Evolutionary conservation across 2,329 filamentous ascomycete genomes (phyloP), one percentile per base, ranked within the genome.

Genomic region (Aspergillus oerlinghausenensis): DNA sequence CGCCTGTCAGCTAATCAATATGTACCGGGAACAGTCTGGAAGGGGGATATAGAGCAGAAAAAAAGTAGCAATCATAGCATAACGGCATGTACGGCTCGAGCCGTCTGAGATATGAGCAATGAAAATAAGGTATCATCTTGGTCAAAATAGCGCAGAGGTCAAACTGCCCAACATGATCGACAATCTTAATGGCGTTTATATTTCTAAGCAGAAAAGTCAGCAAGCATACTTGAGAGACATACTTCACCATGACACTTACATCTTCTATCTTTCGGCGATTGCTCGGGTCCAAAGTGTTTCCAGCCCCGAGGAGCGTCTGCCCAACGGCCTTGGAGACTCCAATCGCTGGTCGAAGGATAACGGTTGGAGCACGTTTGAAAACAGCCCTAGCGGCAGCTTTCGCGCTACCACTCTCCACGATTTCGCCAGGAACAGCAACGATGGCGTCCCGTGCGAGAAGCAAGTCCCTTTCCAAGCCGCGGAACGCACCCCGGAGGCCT

Each of bases 381-480:
- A 99, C 86, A 1, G 88, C 92, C 67, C 80, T 86, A 14, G 91
- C 90, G 1, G 89, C 91, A 1, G 90, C 91, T 45, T 86, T 84
- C 0, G 93, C 92, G 57, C 85, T 92, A 23, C 86, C 84, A 66
- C 89, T 92, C 67, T 97, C 92, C 80, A 96, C 88, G 0, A 96
- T 84, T 70, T 97, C 93, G 0, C 88, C 90, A 0, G 94, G 93
- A 26, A 99, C 90, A 1, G 93, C 94, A 65, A 99, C 93, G 56
- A 99, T 91, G 9, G 93, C 94, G 74, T 99, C 92, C 55, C 88
- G 82, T 0, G 94, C 90, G 48, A 92, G 80, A 42, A 93, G 82
- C n/a, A 99, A 79, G 72, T 99, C 95, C 35, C 92, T 85, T 59
- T 92, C 87, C 28, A 99, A 80, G 53, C 92, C 90, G 28, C 86